Conservation (phyloP, 805 yeast species). For the Maudiozyma saulgeensis region DNA sequence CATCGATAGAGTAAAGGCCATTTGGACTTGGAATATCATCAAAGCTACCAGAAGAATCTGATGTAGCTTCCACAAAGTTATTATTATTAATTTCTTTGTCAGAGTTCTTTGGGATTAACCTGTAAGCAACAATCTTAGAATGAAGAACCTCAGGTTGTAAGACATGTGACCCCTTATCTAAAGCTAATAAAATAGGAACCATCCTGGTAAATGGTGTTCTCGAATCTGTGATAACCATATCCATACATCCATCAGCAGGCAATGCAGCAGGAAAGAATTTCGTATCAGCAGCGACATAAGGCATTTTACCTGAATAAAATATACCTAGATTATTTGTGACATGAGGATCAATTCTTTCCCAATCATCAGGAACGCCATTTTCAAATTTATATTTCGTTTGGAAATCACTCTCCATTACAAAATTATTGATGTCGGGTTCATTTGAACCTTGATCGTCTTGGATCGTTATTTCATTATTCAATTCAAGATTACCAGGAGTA, state of each 20-base stretch:
- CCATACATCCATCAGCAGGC: slow-evolving; percentile 83
- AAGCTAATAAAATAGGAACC: slow-evolving; percentile 45
- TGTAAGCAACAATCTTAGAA: slow-evolving; percentile 66
- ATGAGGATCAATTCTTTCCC: slow-evolving; percentile 50
- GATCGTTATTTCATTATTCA: neutral
- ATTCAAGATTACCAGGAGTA: neutral
- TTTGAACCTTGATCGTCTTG: neutral
- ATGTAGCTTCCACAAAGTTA: neutral
- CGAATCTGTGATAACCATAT: slow-evolving; percentile 64
- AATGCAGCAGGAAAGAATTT: slow-evolving; percentile 90
- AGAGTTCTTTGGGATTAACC: slow-evolving; percentile 51
- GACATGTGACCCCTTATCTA: slow-evolving; percentile 74
- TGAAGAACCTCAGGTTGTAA: slow-evolving; percentile 58
- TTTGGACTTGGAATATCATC: slow-evolving; percentile 10
- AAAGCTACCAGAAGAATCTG: slow-evolving; percentile 9
- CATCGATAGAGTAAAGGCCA: slow-evolving; percentile 71
- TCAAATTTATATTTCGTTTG: slow-evolving; percentile 33
- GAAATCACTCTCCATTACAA: slow-evolving; percentile 35
- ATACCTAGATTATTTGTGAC: slow-evolving; percentile 49
- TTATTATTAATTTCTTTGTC: neutral
- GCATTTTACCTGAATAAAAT: slow-evolving; percentile 89
- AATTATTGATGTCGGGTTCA: slow-evolving; percentile 2
- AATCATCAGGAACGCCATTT: slow-evolving; percentile 50
- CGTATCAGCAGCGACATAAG: slow-evolving; percentile 72
- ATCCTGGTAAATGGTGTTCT: slow-evolving; percentile 48